Base-by-base conservation (phyloP, 768 basidiomycete species). In the Collybia sp. region DNA sequence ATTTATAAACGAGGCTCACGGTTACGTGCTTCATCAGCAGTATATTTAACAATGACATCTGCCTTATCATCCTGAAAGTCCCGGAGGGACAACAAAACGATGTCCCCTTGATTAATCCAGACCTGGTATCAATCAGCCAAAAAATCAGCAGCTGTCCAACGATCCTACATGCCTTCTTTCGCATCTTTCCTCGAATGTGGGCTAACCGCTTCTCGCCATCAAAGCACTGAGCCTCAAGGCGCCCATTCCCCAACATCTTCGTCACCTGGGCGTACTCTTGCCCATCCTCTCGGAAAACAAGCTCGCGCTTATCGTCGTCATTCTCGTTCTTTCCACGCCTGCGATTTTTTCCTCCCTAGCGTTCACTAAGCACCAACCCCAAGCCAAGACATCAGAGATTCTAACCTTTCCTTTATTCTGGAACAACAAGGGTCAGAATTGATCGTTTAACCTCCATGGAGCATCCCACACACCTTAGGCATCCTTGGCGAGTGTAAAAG, bases 321-420 rank as follows among this genome's bases (percentile, higher is more conserved):
- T 95, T 96, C 75, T 99, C 95, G 71, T 97, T 98, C 82, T 99
- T 99, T 78, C 96, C 96, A 72, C 96, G 80, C 80, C 96, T 81
- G 71, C 95, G 82, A 74, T 98, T 99, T 79, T 99, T 98, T 52
- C 95, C 96, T 65, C 95, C 95, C 94, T 99, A 40, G 34, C 33
- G 30, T 33, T 38, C 12, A 42, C 6, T 25, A 10, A 42, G 42
- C 19, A 13, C 43, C 46, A 43, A 15, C 9, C 40, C 2, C 12
- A 33, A 37, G 17, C 10, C 10, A 30, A 17, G 11, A 20, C n/a
- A 30, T 17, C 6, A 30, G 15, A 30, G n/a, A 30, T 19, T 40
- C 65, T 44, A 46, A 85, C 83, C 77, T 85, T 85, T 77, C 83
- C 83, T 66, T 85, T 85, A 62, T 85, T 85, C 83, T 85, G 62